A percentile compares a stretch with the other conserved stretches of the same genome.
Conservation (phyloP, 2,329 filamentous ascomycete genomes). For the Ascosphaera acerosa region DNA sequence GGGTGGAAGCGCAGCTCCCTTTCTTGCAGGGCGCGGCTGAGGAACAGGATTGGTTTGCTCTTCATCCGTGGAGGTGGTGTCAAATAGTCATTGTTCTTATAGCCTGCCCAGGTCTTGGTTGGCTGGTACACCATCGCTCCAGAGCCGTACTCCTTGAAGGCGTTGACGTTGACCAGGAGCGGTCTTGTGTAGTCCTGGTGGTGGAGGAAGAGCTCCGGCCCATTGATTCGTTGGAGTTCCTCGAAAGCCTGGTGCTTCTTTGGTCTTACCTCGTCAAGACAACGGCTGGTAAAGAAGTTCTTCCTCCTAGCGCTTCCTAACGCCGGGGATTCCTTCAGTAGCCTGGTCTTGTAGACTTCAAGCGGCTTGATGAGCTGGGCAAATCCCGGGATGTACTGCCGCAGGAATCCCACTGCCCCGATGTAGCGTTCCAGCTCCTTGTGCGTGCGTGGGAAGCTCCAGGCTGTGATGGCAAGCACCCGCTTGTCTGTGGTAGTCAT, state of each 20-base stretch:
- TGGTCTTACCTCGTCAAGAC: not conserved
- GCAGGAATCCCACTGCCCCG: not conserved
- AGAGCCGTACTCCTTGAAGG: not conserved
- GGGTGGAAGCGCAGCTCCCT: not conserved
- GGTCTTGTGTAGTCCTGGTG: not conserved
- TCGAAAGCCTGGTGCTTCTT: not conserved
- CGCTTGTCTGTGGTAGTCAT: not conserved
- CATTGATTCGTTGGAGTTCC: not conserved
- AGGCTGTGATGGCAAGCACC: not conserved
- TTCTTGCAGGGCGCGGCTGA: not conserved
- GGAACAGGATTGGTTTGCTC: not conserved
- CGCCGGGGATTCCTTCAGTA: not conserved
- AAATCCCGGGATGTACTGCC: not conserved
- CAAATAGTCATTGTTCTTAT: not conserved
- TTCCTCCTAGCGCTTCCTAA: not conserved
- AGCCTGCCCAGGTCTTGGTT: not conserved
- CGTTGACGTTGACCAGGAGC: not conserved
- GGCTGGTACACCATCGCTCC: not conserved
- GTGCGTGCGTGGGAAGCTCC: not conserved
- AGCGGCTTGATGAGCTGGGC: not conserved
- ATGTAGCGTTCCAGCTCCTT: not conserved
- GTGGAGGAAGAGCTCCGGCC: not conserved
- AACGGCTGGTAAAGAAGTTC: not conserved
- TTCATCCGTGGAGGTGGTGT: not conserved
- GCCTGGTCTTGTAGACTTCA: not conserved